Base-by-base conservation (phyloP, 2,329 filamentous ascomycete genomes). In the Cladosporium sp. region DNA sequence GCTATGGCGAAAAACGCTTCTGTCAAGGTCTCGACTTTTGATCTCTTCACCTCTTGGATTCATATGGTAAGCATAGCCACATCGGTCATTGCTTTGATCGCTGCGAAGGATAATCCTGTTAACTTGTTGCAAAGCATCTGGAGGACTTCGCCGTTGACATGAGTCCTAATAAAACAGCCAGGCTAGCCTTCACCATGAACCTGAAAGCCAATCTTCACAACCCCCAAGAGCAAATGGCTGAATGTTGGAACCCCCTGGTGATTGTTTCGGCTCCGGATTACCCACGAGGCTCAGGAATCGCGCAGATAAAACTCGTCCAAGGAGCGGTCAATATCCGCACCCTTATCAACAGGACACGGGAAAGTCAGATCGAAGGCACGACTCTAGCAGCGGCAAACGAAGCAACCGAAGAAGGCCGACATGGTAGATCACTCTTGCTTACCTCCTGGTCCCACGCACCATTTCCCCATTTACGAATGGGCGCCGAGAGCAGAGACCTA, bases 401-500 rank as follows among this genome's bases (percentile, higher is more conserved):
- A n/a, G n/a, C n/a, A n/a, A n/a, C n/a, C n/a, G n/a, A n/a, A n/a
- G n/a, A n/a, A n/a, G n/a, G n/a, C n/a, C n/a, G n/a, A n/a, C n/a
- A n/a, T n/a, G n/a, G n/a, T n/a, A n/a, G n/a, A n/a, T n/a, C n/a
- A n/a, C n/a, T n/a, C n/a, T n/a, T 45, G 32, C 42, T 45, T 3
- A 45, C 42, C 3, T 45, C 42, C 3, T 45, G 42, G 42, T 45
- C 42, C 3, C 42, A 45, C n/a, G 13, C 30, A 2, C 42, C 42
- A n/a, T 45, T 36, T 8, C 13, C 18, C 8, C 18, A 45, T 7
- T 19, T 45, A 32, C 18, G 36, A 20, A 18, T 18, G 7, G 15
- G 19, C 7, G 20, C 16, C 13, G 12, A 27, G 9, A 2, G 12
- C 13, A 7, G 25, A 4, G 19, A 45, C 7, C 20, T 36, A 13